Evolutionary conservation across 1,284 basidiomycete genomes (phyloP), one percentile per base, ranked within the genome.

Genomic region (Cutaneotrichosporon mucoides): DNA sequence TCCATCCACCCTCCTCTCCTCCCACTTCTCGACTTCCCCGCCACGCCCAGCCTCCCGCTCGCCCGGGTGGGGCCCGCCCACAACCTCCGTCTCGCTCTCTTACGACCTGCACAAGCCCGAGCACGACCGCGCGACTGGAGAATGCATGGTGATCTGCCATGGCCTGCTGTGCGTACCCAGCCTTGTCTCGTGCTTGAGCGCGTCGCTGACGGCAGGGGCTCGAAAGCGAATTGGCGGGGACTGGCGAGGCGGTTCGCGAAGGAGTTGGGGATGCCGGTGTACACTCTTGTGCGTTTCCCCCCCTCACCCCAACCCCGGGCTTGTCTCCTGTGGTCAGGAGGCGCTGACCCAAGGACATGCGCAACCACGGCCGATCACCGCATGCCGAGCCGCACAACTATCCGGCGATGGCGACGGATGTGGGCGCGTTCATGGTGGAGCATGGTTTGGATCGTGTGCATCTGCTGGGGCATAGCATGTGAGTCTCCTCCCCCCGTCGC

Each of bases 401-500:
- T 57, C 67, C 60, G 0, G 76, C 76, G 1, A 77, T 79, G 78
- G 76, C 78, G 1, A 65, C 64, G 13, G 81, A 82, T 56, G 68
- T 82, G 4, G 68, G 71, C 2, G 57, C 66, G 2, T 82, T 83
- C 65, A 68, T 84, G 61, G 37, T 67, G 4, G 64, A 76, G 9
- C 72, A 77, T 1, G 60, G 68, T 1, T 67, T 83, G 5, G 61
- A 60, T 4, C 67, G 70, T 24, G 79, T 81, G 6, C 77, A 80
- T n/a, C 73, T 84, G 5, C 67, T 84, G 37, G 83, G 83, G 0
- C 83, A 84, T 56, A 82, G 81, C 37, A 82, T 84, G 81, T 81
- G 50, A 56, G 79, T 69, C 3, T 5, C 8, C n/a, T n/a, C n/a
- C n/a, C n/a, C n/a, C n/a, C n/a, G n/a, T n/a, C n/a, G n/a, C n/a